Evolutionary conservation across 768 basidiomycete genomes (phyloP).

Genomic region (Sarcodon sp.): DNA sequence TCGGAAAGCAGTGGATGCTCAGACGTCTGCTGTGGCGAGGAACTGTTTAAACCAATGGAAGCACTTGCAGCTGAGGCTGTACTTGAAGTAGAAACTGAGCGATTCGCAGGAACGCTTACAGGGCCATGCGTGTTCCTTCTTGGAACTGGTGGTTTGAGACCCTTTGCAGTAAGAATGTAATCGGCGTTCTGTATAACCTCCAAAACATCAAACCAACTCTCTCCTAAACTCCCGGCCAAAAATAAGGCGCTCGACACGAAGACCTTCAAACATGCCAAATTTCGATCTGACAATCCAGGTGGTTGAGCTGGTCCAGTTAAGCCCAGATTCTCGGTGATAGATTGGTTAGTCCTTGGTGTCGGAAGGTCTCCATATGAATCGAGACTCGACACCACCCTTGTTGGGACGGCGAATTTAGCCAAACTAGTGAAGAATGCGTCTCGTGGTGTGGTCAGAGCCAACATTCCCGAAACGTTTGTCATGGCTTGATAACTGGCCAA

Average conservation of each 20-base stretch:
- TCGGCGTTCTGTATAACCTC: conserved; percentile 93
- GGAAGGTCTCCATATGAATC: conserved; percentile 44
- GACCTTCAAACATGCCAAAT: conserved; percentile 83
- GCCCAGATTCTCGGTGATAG: conserved; percentile 59
- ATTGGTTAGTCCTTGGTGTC: conserved; percentile 46
- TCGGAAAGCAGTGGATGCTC: conserved; percentile 60
- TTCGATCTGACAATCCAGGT: conserved; percentile 78
- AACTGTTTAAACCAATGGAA: conserved; percentile 1
- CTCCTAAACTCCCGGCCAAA: conserved; percentile 75
- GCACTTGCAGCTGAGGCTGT: conserved; percentile 7
- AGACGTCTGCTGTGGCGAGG: conserved; percentile 10
- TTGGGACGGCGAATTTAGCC: conserved; percentile 87
- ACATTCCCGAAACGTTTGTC: conserved; percentile 80
- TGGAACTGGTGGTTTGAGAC: conserved; percentile 10
- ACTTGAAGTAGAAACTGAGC: conserved; percentile 23
- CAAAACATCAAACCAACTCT: conserved; percentile 85
- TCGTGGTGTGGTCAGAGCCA: conserved; percentile 76
- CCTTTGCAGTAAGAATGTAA: conserved; percentile 69
- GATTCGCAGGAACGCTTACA: conserved; percentile 19
- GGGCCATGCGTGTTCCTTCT: conserved; percentile 14
- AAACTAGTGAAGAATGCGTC: conserved; percentile 89
- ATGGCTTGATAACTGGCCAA: conserved; percentile 73
- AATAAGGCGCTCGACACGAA: conserved; percentile 67
- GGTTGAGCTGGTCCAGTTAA: conserved; percentile 33
- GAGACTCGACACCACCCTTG: conserved; percentile 75